These are phyloP conservation scores for Candida vaughaniae DNA, from an alignment of 805 yeast species.

Conservation along the genomic window DNA sequence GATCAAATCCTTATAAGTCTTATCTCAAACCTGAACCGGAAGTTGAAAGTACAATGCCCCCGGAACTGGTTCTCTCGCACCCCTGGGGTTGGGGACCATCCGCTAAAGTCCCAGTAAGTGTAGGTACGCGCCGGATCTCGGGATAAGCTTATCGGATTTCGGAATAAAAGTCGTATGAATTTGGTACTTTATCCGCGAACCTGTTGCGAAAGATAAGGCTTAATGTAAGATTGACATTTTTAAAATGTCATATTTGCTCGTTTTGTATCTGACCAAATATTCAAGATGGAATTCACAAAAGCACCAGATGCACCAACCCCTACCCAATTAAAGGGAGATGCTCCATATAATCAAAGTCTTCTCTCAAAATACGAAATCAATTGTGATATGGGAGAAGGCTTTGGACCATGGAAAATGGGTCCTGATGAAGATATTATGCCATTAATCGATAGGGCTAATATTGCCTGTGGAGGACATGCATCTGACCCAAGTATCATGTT, in stretches of 20 bases:
- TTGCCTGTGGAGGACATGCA: constrained; percentile 44
- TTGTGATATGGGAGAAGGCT: constrained; percentile 39
- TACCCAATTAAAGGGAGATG: constrained; percentile 10
- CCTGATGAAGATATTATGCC: constrained; percentile 43
- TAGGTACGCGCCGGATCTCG: too few species aligned
- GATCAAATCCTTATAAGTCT: too few species aligned
- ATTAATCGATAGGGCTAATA: constrained; percentile 35
- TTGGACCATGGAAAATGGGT: constrained; percentile 37
- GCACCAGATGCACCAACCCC: constrained; percentile 9
- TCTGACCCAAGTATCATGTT: constrained; percentile 38
- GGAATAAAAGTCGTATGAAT: too few species aligned
- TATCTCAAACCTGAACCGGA: too few species aligned
- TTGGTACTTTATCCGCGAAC: too few species aligned
- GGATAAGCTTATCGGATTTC: too few species aligned
- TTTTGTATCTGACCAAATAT: too few species aligned
- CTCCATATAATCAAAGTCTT: constrained; percentile 10
- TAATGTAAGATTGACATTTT: too few species aligned
- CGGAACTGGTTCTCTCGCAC: neutral
- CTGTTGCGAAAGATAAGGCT: too few species aligned
- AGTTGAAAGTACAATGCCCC: neutral
- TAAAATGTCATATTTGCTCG: too few species aligned
- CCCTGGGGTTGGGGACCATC: too few species aligned
- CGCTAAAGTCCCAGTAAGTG: too few species aligned
- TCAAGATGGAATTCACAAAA: neutral
- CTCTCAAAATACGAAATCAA: constrained; percentile 28